These are phyloP conservation scores for Xylariales sp. DNA, from an alignment of 2,329 filamentous ascomycete species.

Conservation along the genomic window DNA sequence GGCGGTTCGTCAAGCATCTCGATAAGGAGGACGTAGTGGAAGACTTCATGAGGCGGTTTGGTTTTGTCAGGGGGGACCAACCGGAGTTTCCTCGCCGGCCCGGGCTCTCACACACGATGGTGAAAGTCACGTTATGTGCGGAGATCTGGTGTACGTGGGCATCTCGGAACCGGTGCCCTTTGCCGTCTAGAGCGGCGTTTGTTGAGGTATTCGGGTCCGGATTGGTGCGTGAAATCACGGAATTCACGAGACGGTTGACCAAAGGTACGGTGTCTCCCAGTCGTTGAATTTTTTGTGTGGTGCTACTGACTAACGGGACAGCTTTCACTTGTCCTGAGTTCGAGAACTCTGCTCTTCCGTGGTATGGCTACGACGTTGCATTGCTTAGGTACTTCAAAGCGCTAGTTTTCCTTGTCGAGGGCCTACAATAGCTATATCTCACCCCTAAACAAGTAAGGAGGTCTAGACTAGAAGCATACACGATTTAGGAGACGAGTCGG, in stretches of 20 bases:
- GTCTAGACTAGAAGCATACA: not conserved
- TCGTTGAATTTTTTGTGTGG: too few relatives aligned
- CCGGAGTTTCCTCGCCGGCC: not conserved
- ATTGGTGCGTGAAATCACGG: not conserved
- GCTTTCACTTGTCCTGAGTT: constrained; percentile 11
- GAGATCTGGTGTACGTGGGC: constrained; percentile 29
- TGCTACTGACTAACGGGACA: not conserved
- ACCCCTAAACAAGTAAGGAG: not conserved
- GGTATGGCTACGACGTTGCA: constrained; percentile 19
- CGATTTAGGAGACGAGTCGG: too few relatives aligned
- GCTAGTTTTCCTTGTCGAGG: constrained; percentile 7
- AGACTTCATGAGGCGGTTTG: not conserved
- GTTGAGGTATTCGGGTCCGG: constrained; percentile 4
- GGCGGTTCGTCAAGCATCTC: constrained; percentile 1
- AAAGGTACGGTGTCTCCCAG: not conserved
- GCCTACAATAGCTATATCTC: not conserved
- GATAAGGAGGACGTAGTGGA: constrained; percentile 2
- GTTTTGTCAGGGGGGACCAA: not conserved
- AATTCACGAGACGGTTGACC: constrained; percentile 9
- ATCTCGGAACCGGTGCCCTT: not conserved
- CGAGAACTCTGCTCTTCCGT: constrained; percentile 1
- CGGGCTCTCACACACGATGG: constrained; percentile 2
- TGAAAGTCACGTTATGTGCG: constrained; percentile 18
- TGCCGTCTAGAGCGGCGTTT: constrained; percentile 13
- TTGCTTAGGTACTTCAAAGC: not conserved